Conservation (phyloP, 345 rosid species). For the Diplotaxis tenuifolia region DNA sequence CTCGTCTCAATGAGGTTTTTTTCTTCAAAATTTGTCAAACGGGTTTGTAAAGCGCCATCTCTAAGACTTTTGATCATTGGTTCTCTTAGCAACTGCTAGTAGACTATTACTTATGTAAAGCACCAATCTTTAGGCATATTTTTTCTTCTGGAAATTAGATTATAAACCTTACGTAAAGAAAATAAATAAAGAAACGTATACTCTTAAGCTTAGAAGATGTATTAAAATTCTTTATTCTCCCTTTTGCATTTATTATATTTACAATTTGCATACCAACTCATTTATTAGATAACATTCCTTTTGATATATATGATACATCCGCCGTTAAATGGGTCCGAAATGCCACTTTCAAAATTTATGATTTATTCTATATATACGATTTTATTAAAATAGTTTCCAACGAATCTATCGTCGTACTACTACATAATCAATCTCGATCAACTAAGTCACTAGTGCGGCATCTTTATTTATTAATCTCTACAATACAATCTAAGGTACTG, state of each 20-base stretch:
- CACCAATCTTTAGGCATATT: not conserved
- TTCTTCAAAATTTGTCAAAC: not conserved
- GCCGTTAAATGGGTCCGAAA: conserved; percentile 58
- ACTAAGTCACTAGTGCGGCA: conserved; percentile 39
- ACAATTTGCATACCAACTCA: conserved; percentile 22
- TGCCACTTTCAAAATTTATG: conserved; percentile 27
- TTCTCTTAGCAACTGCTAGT: not conserved
- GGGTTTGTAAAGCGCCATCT: not conserved
- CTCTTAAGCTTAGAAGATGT: conserved; percentile 25
- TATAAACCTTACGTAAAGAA: not conserved
- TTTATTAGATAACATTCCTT: conserved; percentile 32
- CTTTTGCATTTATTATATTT: conserved; percentile 20
- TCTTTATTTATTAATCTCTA: conserved; percentile 21
- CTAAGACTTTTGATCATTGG: not conserved
- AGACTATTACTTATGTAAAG: not conserved
- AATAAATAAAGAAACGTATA: conserved; percentile 18
- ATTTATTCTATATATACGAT: not conserved
- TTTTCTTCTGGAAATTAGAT: not conserved
- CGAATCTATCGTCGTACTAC: conserved; percentile 42
- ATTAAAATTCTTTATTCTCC: not conserved
- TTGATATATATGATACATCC: conserved; percentile 31
- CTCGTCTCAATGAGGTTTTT: not conserved
- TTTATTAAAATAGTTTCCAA: conserved; percentile 27
- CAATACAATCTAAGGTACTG: conserved; percentile 15
- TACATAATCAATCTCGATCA: conserved; percentile 41